Percentiles rank a stretch among this genome's conserved stretches.
phyloP scores from a whole-genome alignment of 208 protist genomes.

The Balamuthia mandrillaris region DNA sequence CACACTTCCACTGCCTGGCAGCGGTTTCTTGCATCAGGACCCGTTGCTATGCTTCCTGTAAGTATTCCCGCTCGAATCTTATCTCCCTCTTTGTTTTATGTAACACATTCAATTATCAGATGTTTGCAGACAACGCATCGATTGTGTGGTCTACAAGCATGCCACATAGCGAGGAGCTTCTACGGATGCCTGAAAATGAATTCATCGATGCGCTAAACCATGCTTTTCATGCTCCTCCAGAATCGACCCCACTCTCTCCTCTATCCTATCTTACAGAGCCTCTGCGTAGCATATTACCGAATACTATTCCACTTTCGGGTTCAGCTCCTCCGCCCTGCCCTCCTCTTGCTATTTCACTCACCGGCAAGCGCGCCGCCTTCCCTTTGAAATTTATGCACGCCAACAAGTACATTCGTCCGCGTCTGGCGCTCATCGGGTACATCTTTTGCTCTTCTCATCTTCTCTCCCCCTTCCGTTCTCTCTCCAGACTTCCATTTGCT shows the following conservation, averaged over 20 bases:
- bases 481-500: background rate
- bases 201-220: constrained; percentile 43
- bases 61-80: background rate
- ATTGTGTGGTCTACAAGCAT: constrained; percentile 50
- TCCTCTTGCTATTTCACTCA: background rate
- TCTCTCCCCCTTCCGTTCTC: background rate
- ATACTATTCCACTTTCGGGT: too few relatives aligned
- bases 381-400: constrained; percentile 29
- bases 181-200: background rate
- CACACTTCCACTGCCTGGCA: constrained; percentile 46
- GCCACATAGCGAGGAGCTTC: constrained; percentile 14
- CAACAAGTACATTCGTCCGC: constrained; percentile 24
- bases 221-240: constrained; percentile 14
- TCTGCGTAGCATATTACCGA: too few relatives aligned
- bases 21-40: constrained; percentile 46
- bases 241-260: background rate
- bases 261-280: too few relatives aligned
- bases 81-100: background rate
- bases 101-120: background rate
- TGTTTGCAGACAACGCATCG: background rate
- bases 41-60: constrained; percentile 54
- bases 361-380: constrained; percentile 8
- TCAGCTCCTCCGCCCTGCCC: background rate
- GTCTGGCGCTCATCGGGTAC: constrained; percentile 40
- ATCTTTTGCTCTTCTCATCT: background rate